These are phyloP conservation scores for Theobroma cacao DNA, from an alignment of 345 rosid genomes.

Conservation along the genomic window DNA sequence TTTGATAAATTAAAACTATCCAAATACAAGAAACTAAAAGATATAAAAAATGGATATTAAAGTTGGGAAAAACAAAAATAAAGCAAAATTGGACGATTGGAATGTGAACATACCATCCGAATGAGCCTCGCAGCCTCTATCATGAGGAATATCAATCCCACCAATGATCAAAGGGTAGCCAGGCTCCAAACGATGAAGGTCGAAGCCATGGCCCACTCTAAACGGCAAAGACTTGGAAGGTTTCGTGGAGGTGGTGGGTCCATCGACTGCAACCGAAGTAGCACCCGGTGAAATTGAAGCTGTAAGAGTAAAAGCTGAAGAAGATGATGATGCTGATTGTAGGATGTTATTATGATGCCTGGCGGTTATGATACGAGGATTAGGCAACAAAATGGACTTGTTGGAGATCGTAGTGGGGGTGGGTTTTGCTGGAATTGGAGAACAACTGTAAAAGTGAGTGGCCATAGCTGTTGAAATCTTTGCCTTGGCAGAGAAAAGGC, in stretches of 20 bases:
- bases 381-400: conserved; percentile 17
- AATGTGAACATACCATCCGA: conserved; percentile 67
- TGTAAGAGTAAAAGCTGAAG: conserved; percentile 16
- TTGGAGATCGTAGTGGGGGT: conserved; percentile 8
- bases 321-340: background rate
- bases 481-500: background rate
- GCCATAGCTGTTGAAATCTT: conserved; percentile 43
- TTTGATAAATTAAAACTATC: background rate
- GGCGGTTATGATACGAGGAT: conserved; percentile 13
- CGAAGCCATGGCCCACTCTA: conserved; percentile 94
- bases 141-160: conserved; percentile 88
- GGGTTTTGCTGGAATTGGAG: conserved; percentile 21
- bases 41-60: background rate
- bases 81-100: background rate
- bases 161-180: conserved; percentile 96
- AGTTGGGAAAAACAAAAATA: background rate
- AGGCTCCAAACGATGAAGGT: conserved; percentile 88
- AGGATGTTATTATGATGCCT: conserved; percentile 13
- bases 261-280: conserved; percentile 45
- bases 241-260: conserved; percentile 36
- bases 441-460: conserved; percentile 29
- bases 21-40: background rate
- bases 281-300: conserved; percentile 36
- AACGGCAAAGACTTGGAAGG: conserved; percentile 64
- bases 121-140: conserved; percentile 98